Conservation (phyloP, 2,329 filamentous ascomycete genomes). For the Cephalotrichum gorgonifer region DNA sequence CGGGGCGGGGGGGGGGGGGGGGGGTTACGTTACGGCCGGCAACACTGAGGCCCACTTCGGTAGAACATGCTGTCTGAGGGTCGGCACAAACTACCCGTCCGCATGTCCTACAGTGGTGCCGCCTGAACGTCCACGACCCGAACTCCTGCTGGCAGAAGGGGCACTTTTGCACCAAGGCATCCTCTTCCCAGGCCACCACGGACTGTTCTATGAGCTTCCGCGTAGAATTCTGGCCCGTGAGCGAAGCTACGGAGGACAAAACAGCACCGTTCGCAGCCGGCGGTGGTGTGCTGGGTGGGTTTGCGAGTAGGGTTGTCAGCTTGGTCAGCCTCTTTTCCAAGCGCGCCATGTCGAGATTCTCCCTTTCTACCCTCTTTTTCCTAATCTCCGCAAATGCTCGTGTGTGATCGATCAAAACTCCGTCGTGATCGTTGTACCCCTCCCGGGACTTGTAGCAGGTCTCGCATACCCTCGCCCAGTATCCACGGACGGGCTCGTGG, state of each 20-base stretch:
- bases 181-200: slow-evolving; percentile 91
- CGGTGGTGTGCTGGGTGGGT: slow-evolving; percentile 57
- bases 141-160: slow-evolving; percentile 97
- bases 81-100: slow-evolving; percentile 91
- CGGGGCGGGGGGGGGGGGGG: not conserved
- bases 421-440: slow-evolving; percentile 85
- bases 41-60: slow-evolving; percentile 72
- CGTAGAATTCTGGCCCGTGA: slow-evolving; percentile 61
- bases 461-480: slow-evolving; percentile 94
- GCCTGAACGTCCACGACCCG: slow-evolving; percentile 79
- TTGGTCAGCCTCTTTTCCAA: slow-evolving; percentile 88
- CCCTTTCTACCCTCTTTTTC: slow-evolving; percentile 69
- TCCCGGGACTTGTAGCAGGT: slow-evolving; percentile 98
- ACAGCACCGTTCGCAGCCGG: slow-evolving; percentile 37
- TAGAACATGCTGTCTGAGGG: slow-evolving; percentile 71
- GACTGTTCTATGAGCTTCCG: slow-evolving; percentile 81
- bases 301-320: slow-evolving; percentile 71
- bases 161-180: slow-evolving; percentile 67
- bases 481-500: slow-evolving; percentile 80
- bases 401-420: slow-evolving; percentile 61
- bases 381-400: slow-evolving; percentile 60
- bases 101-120: slow-evolving; percentile 92
- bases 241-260: slow-evolving; percentile 48
- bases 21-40: slow-evolving; percentile 30
- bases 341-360: slow-evolving; percentile 77